Base-by-base conservation (phyloP, 116 monocot genomes). In the Posidonia oceanica region DNA sequence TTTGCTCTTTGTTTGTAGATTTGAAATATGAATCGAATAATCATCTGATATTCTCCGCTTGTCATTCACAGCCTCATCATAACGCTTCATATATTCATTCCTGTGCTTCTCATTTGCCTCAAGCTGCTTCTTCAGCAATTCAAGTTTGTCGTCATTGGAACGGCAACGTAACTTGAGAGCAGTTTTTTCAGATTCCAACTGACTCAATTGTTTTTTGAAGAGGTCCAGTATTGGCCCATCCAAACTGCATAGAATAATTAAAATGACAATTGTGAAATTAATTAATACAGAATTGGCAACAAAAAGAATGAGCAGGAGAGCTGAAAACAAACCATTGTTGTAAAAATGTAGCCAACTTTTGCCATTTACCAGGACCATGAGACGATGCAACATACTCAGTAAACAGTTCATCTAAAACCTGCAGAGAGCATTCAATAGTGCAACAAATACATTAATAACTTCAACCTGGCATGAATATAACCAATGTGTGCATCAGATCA, bases 281-380 rank as follows among this genome's bases (percentile, higher is more conserved):
- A 22, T 52, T 48, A 14, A 52, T 15, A 52, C 12, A 51, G 7
- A 29, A 29, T 48, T 14, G 12, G 48, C 20, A 68, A 68, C 10
- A 22, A 52, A 52, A 54, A 38, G 13, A 36, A 14, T 36, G 20
- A 14, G 38, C 20, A 17, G 3, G 21, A 14, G 36, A 39, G 13
- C 20, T 61, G 64, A 61, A 48, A 58, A 67, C 83, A 61, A 72
- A 96, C 96, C 92, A 87, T 48, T 83, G 87, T 40, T 73, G 76
- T 75, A 89, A 59, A 62, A 96, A 96, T 40, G 71, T 61, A 38
- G 85, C 76, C 74, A 91, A 69, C 71, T 87, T 91, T 63, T 86
- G 83, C 89, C 87, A 87, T 77, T 91, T 96, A 53, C 78, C 78
- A 66, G 92, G 92, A 69, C 92, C 92, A 82, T 83, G 75, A 73